Percentiles rank a stretch among this genome's conserved stretches.
Conservation (phyloP, 192 early-diverging fungal species). For the Glomus cerebriforme region DNA sequence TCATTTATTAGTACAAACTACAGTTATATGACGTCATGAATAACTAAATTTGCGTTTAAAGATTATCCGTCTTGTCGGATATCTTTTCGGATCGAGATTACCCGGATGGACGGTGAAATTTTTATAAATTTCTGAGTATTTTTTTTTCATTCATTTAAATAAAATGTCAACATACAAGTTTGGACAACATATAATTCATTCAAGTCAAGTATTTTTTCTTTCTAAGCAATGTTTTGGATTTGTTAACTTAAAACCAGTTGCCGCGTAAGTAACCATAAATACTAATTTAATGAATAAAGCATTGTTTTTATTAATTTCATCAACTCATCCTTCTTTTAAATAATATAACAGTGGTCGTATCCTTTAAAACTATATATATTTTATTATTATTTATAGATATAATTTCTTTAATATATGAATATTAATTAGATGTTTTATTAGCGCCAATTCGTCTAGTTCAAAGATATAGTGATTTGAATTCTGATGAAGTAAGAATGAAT, state of each 20-base stretch:
- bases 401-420: neutral
- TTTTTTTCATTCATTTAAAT: no score
- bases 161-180: constrained; percentile 48
- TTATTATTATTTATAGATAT: neutral
- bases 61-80: no score
- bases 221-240: constrained; percentile 73
- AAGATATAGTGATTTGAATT: constrained; percentile 76
- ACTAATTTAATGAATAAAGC: neutral
- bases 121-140: no score
- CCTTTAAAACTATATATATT: constrained; percentile 36
- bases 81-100: no score
- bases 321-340: neutral
- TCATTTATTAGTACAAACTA: no score
- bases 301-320: neutral
- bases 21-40: no score
- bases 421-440: constrained; percentile 82
- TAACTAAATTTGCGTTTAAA: no score
- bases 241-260: constrained; percentile 93
- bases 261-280: constrained; percentile 53
- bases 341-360: constrained; percentile 38
- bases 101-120: no score
- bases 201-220: constrained; percentile 76
- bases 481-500: constrained; percentile 65
- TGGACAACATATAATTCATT: constrained; percentile 71
- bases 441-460: constrained; percentile 66